Conservation (phyloP, 1,284 basidiomycete species). For the Takashimella koratensis region DNA sequence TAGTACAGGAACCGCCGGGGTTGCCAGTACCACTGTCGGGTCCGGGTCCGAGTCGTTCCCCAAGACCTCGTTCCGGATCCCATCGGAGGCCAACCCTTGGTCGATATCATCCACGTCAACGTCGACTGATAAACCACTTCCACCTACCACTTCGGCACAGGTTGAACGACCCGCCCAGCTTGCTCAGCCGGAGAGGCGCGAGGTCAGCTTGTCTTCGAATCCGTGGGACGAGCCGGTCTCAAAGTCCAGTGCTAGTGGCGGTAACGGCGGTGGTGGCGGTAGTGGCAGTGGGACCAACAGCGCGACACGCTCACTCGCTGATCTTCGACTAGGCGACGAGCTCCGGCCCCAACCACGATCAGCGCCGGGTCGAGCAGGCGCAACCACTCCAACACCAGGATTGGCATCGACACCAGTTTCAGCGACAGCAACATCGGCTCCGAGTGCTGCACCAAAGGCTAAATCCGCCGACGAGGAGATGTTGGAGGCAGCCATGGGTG, state of each 20-base stretch:
- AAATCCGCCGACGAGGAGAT: slow-evolving; percentile 11
- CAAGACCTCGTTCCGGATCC: slow-evolving; percentile 2
- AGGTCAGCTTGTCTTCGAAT: slow-evolving; percentile 8
- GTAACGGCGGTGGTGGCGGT: background rate
- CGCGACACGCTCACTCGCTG: slow-evolving; percentile 3
- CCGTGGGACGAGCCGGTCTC: slow-evolving; percentile 18
- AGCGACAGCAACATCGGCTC: background rate
- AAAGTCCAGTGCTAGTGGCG: background rate
- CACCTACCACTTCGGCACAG: background rate
- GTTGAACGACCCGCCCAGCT: background rate
- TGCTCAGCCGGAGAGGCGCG: background rate
- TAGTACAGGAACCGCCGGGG: slow-evolving; percentile 25
- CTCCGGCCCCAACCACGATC: too few relatives aligned
- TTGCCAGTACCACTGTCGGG: background rate
- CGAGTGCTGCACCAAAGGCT: background rate
- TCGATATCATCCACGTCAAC: background rate
- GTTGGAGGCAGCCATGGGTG: slow-evolving; percentile 34
- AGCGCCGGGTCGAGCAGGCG: too few relatives aligned
- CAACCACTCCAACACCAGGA: background rate
- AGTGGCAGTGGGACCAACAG: background rate
- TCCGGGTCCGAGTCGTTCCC: background rate
- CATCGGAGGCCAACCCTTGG: slow-evolving; percentile 24
- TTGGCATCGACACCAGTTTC: background rate
- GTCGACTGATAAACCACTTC: background rate
- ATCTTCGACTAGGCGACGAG: slow-evolving; percentile 8